phyloP scores from a whole-genome alignment of 2,329 filamentous ascomycete species.

The Sordariomycetes sp. region DNA sequence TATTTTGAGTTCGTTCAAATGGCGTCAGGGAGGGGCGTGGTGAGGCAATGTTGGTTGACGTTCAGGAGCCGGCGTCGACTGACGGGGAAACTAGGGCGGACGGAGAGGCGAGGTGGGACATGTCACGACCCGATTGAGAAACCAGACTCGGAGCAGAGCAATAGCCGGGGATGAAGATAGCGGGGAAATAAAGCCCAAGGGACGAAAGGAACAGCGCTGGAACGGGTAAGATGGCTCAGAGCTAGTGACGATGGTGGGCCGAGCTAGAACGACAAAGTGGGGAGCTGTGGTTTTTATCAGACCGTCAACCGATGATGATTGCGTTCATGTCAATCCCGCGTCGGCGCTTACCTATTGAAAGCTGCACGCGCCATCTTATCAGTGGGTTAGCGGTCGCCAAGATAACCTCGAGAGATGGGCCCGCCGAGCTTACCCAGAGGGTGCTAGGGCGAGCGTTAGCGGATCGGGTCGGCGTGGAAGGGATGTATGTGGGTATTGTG shows the following conservation, averaged over 20 bases:
- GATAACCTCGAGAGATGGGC: neutral
- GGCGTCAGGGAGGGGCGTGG: neutral
- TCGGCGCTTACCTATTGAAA: too few species aligned
- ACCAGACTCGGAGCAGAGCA: neutral
- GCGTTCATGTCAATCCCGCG: too few species aligned
- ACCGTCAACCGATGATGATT: neutral
- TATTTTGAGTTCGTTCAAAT: too few species aligned
- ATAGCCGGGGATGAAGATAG: neutral
- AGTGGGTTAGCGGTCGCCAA: neutral
- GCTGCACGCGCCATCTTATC: neutral
- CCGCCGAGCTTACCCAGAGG: neutral
- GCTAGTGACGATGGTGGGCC: neutral
- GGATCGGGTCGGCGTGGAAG: neutral
- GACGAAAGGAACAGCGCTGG: neutral
- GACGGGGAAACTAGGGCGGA: neutral
- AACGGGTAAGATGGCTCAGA: neutral
- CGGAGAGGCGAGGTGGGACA: neutral
- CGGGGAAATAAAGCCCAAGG: neutral
- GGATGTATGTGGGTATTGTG: neutral
- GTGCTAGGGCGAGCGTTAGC: neutral
- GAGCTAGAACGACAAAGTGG: neutral
- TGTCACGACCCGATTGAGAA: neutral
- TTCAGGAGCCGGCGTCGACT: too few species aligned
- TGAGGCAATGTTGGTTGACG: neutral
- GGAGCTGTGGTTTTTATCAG: neutral